Percentiles rank a stretch among this genome's conserved stretches.
phyloP scores from a whole-genome alignment of 495 filamentous ascomycete species.

The Melanomma pulvis-pyrius region DNA sequence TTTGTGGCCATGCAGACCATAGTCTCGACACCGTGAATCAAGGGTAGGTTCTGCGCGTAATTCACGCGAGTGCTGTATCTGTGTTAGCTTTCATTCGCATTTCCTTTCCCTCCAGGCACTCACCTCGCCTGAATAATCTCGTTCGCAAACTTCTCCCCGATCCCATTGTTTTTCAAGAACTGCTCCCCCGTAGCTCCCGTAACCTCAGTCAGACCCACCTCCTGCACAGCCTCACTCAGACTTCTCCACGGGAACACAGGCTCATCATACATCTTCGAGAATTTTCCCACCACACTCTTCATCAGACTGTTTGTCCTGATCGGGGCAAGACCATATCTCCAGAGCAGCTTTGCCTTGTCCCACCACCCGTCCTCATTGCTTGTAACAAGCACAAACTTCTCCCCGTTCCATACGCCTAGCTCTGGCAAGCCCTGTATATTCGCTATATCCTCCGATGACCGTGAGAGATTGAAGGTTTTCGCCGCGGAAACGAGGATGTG shows the following conservation, averaged over 20 bases:
- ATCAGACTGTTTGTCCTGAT: constrained; percentile 73
- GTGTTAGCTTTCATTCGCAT: not conserved
- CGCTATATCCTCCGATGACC: constrained; percentile 42
- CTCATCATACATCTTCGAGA: constrained; percentile 77
- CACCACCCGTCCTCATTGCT: constrained; percentile 67
- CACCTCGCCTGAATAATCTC: constrained; percentile 81
- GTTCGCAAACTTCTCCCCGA: constrained; percentile 67
- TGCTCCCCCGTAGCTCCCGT: constrained; percentile 73
- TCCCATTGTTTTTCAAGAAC: constrained; percentile 67
- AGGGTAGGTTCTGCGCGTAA: constrained; percentile 82
- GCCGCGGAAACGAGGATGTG: constrained; percentile 75
- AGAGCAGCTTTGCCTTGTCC: constrained; percentile 75
- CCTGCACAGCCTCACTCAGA: constrained; percentile 64
- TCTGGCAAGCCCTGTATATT: constrained; percentile 43
- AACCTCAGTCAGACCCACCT: constrained; percentile 64
- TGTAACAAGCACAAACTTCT: constrained; percentile 69
- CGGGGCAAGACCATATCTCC: constrained; percentile 83
- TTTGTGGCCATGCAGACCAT: constrained; percentile 95
- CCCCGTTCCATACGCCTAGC: constrained; percentile 86
- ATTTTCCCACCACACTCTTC: constrained; percentile 69
- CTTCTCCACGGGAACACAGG: constrained; percentile 83
- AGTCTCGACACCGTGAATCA: constrained; percentile 86
- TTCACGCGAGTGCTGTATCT: constrained; percentile 78
- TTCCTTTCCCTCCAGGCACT: not conserved
- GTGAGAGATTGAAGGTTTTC: constrained; percentile 68